Base-by-base conservation (phyloP, 2,329 filamentous ascomycete genomes). In the Neonectria magnoliae region DNA sequence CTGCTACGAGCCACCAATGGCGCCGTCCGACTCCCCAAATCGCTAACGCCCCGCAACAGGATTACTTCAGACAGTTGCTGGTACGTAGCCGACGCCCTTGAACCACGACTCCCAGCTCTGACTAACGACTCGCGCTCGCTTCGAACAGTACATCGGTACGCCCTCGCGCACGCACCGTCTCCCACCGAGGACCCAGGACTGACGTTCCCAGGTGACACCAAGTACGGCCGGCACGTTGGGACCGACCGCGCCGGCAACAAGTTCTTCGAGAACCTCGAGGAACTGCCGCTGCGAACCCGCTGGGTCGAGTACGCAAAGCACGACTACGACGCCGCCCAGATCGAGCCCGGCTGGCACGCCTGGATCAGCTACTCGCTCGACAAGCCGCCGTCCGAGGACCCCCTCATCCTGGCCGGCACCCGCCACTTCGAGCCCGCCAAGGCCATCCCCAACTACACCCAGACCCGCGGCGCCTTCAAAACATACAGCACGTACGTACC, bases 351-450 rank as follows among this genome's bases (percentile, higher is more conserved):
- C 81, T 99, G 96, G 96, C 96, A 98, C 83, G 93, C 93, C 31
- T 99, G 96, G 96, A 94, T 99, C 73, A 93, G 93, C 71, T 98
- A 99, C 83, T 84, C 90, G 82, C 90, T 97, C 75, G 94, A 98
- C 81, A 92, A 92, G 81, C 90, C 95, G 41, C 96, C 96, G 2
- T 88, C 85, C 41, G 81, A 91, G 76, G 96, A 99, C 78, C 83
- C 90, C 57, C 80, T 96, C 67, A 76, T 97, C 68, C 87, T 89
- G 74, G 83, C 89, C 57, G 85, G 88, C 71, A 80, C 89, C 51
- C 88, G 93, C 67, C 79, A 84, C 41, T 98, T 94, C 92, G 94
- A 97, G 79, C 85, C 90, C 64, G 84, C 85, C 61, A 86, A 86
- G 83, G 78, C 95, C 76, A 84, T 90, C 67, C 90, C 92, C 68